Conservation (phyloP, 1,139 yeast genomes). For the Wickerhamomyces sp. region DNA sequence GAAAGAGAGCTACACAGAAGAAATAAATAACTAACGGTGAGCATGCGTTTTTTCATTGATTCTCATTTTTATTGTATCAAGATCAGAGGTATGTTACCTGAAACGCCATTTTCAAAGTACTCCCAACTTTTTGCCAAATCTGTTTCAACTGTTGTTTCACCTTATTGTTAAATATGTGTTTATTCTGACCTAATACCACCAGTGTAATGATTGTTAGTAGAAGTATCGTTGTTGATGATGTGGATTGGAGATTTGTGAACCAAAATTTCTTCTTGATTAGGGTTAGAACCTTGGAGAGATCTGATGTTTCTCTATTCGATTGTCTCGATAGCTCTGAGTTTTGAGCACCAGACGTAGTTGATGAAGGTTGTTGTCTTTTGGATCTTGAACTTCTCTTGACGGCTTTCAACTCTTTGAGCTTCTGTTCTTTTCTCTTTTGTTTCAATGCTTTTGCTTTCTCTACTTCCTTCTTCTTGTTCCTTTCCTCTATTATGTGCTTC, state of each 20-base stretch:
- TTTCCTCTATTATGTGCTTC: conserved; percentile 5
- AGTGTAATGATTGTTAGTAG: conserved; percentile 5
- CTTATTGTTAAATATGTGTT: conserved; percentile 2
- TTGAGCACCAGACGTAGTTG: too few relatives aligned
- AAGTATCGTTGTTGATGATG: background rate
- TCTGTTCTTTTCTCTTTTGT: conserved; percentile 12
- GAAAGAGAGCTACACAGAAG: background rate
- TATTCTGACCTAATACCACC: conserved; percentile 2
- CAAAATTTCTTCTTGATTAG: conserved; percentile 2
- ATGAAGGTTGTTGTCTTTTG: conserved; percentile 4
- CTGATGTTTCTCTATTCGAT: background rate
- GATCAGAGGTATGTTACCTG: conserved; percentile 14
- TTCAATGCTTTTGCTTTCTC: conserved; percentile 9
- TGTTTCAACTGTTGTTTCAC: background rate
- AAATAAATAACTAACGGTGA: background rate
- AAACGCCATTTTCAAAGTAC: conserved; percentile 14
- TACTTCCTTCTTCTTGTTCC: conserved; percentile 6
- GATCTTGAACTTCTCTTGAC: conserved; percentile 4
- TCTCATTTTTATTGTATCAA: background rate
- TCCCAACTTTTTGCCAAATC: conserved; percentile 4
- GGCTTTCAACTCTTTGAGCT: conserved; percentile 1
- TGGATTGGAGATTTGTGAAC: background rate
- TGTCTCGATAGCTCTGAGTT: too few relatives aligned
- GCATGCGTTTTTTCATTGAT: background rate
- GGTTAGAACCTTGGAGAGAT: background rate